Conservation (phyloP, 371 early-diverging fungal species). For the Mortierella sp. region DNA sequence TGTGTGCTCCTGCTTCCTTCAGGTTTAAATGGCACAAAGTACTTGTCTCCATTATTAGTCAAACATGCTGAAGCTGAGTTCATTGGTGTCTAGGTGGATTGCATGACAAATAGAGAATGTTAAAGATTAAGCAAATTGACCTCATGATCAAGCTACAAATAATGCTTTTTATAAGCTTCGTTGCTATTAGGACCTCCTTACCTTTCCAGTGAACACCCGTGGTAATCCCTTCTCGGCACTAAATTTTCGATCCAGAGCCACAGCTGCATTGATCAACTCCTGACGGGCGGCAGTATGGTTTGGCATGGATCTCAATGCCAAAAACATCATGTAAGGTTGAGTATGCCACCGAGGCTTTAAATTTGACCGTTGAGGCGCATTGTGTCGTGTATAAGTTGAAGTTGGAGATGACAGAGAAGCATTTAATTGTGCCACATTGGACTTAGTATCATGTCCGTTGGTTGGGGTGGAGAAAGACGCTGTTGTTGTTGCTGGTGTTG, state of each 20-base stretch:
- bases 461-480: background rate
- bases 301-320: conserved; percentile 80
- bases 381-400: conserved; percentile 37
- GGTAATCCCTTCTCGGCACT: conserved; percentile 80
- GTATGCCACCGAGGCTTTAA: conserved; percentile 86
- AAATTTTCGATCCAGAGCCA: conserved; percentile 79
- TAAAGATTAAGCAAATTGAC: background rate
- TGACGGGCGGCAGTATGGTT: conserved; percentile 73
- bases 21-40: conserved; percentile 80
- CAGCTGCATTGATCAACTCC: conserved; percentile 78
- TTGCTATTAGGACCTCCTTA: conserved; percentile 33
- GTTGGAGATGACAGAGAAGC: background rate
- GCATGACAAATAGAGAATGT: background rate
- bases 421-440: background rate
- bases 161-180: background rate
- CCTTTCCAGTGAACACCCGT: conserved; percentile 86
- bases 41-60: conserved; percentile 84
- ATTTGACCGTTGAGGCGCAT: conserved; percentile 43
- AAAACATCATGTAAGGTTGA: conserved; percentile 84
- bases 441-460: background rate
- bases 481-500: background rate
- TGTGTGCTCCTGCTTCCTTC: conserved; percentile 76
- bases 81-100: conserved; percentile 75
- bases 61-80: conserved; percentile 86
- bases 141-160: background rate